Evolutionary conservation across 2,329 filamentous ascomycete genomes (phyloP).

Genomic region (Aureobasidium melanogenum): DNA sequence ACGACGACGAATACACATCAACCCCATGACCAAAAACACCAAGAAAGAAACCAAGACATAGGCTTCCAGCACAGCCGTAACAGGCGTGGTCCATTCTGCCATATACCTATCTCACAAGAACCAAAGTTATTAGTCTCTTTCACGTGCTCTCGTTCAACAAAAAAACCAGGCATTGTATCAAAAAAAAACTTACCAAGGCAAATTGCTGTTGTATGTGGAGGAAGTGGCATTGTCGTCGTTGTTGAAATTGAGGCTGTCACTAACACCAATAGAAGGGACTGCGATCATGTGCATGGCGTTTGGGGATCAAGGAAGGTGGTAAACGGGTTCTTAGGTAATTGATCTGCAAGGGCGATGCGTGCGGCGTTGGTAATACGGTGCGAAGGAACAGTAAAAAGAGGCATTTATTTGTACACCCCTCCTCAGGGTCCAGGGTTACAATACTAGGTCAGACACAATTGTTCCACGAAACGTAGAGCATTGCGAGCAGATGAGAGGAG

Average conservation of each 20-base stretch:
- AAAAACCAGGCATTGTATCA: neutral
- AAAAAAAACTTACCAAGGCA: neutral
- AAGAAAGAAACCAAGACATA: neutral
- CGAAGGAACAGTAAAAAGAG: neutral
- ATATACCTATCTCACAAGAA: neutral
- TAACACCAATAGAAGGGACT: neutral
- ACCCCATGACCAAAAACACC: neutral
- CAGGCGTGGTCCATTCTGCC: neutral
- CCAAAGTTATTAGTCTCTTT: neutral
- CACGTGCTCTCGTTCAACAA: neutral
- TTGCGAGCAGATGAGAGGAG: neutral
- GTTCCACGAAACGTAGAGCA: neutral
- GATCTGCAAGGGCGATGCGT: neutral
- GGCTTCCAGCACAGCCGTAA: neutral
- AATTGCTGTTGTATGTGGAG: neutral
- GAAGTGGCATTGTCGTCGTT: neutral
- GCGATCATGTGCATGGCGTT: slow-evolving; percentile 1
- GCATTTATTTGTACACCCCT: neutral
- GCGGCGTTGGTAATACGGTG: neutral
- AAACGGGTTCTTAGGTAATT: neutral
- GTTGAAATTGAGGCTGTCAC: neutral
- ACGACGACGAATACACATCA: neutral
- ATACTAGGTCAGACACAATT: neutral
- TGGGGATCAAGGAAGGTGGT: neutral
- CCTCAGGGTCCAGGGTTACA: neutral